These are phyloP conservation scores for Rhipidocladum racemiflorum DNA, from an alignment of 176 grass and related monocot species.

Conservation along the genomic window DNA sequence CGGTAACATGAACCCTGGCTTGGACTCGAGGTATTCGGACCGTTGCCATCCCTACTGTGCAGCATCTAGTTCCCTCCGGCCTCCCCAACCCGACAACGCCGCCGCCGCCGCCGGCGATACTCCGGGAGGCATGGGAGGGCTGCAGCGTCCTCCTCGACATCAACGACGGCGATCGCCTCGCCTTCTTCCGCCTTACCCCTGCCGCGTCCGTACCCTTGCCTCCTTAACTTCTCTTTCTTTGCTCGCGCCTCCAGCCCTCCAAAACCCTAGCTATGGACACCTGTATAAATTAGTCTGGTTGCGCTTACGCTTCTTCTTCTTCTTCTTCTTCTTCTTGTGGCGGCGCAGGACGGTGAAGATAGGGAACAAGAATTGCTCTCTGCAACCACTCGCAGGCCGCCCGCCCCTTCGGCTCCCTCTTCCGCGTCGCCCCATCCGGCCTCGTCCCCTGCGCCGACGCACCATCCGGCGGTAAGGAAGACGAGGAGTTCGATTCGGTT, in stretches of 20 bases:
- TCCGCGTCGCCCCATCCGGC: conserved; percentile 42
- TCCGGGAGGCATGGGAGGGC: conserved; percentile 70
- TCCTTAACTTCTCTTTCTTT: neutral
- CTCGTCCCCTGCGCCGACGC: conserved; percentile 38
- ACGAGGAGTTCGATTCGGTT: neutral
- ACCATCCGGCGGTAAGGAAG: conserved; percentile 13
- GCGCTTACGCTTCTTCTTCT: neutral
- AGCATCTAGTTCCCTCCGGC: too few species aligned
- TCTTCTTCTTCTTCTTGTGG: neutral
- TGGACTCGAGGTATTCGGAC: too few species aligned
- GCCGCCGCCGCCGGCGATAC: conserved; percentile 5
- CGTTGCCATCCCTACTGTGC: too few species aligned
- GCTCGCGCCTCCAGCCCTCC: neutral
- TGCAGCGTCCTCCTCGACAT: conserved; percentile 99
- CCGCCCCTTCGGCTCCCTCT: conserved; percentile 72
- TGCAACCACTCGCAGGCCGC: conserved; percentile 73
- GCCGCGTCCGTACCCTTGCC: conserved; percentile 36
- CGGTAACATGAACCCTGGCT: too few species aligned
- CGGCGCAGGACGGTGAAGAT: conserved; percentile 77
- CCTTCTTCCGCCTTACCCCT: conserved; percentile 86
- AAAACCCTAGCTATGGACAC: neutral
- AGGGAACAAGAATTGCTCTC: conserved; percentile 75
- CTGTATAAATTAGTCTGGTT: neutral
- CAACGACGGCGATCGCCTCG: conserved; percentile 97
- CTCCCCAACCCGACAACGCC: too few species aligned